These are phyloP conservation scores for Anisodus tanguticus DNA, from an alignment of 257 asterid genomes.

Conservation along the genomic window DNA sequence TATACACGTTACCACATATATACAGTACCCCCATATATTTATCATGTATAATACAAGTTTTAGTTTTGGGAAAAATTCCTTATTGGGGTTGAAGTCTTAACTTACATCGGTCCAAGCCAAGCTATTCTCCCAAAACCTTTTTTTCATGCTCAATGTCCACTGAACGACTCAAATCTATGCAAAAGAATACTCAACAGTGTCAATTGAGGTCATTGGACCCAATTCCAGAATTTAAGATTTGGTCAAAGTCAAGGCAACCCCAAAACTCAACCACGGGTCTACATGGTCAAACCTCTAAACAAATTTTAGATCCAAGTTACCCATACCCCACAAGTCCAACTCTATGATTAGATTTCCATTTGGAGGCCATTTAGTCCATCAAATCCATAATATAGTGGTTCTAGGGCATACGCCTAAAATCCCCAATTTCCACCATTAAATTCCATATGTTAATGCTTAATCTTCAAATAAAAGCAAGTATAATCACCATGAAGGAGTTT, in stretches of 20 bases:
- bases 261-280: too few relatives aligned
- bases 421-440: not conserved
- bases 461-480: conserved; percentile 17
- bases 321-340: not conserved
- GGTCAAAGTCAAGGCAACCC: not conserved
- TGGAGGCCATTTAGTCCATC: not conserved
- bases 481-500: not conserved
- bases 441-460: not conserved
- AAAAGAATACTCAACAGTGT: too few relatives aligned
- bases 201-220: too few relatives aligned
- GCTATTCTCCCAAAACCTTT: too few relatives aligned
- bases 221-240: not conserved
- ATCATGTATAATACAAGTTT: too few relatives aligned
- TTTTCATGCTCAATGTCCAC: too few relatives aligned
- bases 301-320: not conserved
- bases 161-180: too few relatives aligned
- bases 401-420: not conserved
- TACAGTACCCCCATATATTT: too few relatives aligned
- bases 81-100: too few relatives aligned
- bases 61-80: too few relatives aligned
- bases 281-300: not conserved
- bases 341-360: not conserved
- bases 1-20: too few relatives aligned
- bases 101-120: too few relatives aligned
- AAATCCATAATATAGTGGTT: conserved; percentile 1